These are phyloP conservation scores for Zygnema circumcarinatum DNA, from an alignment of 139 green algal genomes.

Conservation along the genomic window DNA sequence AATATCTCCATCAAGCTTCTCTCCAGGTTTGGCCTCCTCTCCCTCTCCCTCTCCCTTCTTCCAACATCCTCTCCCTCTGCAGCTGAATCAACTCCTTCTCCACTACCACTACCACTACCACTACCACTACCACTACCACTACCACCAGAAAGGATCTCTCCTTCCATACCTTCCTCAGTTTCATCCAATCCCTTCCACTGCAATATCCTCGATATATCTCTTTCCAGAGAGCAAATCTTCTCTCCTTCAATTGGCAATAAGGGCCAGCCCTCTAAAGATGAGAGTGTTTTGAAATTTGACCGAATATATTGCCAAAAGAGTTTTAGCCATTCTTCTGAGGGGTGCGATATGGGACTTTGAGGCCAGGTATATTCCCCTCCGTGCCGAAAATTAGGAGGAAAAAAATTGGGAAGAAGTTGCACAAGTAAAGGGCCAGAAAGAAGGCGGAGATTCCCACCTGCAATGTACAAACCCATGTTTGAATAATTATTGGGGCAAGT, in stretches of 20 bases:
- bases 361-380: conserved; percentile 42
- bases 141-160: too few relatives aligned
- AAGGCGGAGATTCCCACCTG: conserved; percentile 40
- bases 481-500: too few relatives aligned
- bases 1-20: conserved; percentile 61
- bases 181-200: conserved; percentile 67
- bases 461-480: too few relatives aligned
- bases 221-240: conserved; percentile 54
- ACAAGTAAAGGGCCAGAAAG: conserved; percentile 18
- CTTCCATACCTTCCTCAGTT: neutral
- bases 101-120: neutral
- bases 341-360: neutral
- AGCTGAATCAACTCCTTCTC: conserved; percentile 5
- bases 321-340: conserved; percentile 30
- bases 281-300: conserved; percentile 13
- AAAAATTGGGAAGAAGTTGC: conserved; percentile 31
- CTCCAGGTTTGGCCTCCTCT: neutral
- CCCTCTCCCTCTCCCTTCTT: neutral
- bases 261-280: conserved; percentile 62
- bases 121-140: conserved; percentile 7
- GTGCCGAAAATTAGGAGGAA: conserved; percentile 39
- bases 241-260: conserved; percentile 68
- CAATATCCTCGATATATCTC: conserved; percentile 6
- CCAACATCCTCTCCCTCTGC: neutral
- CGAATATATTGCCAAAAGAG: conserved; percentile 60